Conservation (phyloP, 139 green algal species). For the Choricystis sp. region DNA sequence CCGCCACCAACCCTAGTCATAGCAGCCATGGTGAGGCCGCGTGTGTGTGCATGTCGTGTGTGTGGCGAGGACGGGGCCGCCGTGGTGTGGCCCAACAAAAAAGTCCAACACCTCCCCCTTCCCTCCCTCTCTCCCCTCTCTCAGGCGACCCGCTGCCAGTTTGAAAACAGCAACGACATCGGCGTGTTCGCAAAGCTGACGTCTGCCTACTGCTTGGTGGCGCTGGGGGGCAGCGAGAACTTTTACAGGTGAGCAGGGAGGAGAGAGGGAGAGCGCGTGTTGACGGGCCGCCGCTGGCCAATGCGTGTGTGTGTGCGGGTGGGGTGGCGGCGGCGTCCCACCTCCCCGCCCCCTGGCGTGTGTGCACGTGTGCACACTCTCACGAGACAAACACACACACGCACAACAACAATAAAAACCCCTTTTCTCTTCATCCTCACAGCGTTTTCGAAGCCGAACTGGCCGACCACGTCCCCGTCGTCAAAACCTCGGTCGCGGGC, state of each 20-base stretch:
- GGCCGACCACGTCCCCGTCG: slow-evolving; percentile 87
- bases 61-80: too few relatives aligned
- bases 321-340: background rate
- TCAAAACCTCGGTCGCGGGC: slow-evolving; percentile 83
- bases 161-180: slow-evolving; percentile 94
- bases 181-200: slow-evolving; percentile 94
- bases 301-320: background rate
- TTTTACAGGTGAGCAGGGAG: slow-evolving; percentile 81
- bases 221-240: slow-evolving; percentile 83
- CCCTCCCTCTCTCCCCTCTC: too few relatives aligned
- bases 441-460: slow-evolving; percentile 95
- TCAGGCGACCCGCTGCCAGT: slow-evolving; percentile 64
- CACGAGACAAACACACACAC: background rate
- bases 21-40: too few relatives aligned
- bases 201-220: slow-evolving; percentile 84
- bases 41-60: too few relatives aligned
- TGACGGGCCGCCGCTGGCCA: too few relatives aligned
- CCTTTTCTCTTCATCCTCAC: slow-evolving; percentile 5
- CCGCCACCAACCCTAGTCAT: too few relatives aligned
- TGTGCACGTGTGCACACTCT: background rate
- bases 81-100: too few relatives aligned
- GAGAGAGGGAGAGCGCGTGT: background rate
- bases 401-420: too few relatives aligned
- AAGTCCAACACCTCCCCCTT: too few relatives aligned
- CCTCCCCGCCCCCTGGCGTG: background rate